These are phyloP conservation scores for Lonicera japonica DNA, from an alignment of 129 eudicot genomes.

Conservation along the genomic window DNA sequence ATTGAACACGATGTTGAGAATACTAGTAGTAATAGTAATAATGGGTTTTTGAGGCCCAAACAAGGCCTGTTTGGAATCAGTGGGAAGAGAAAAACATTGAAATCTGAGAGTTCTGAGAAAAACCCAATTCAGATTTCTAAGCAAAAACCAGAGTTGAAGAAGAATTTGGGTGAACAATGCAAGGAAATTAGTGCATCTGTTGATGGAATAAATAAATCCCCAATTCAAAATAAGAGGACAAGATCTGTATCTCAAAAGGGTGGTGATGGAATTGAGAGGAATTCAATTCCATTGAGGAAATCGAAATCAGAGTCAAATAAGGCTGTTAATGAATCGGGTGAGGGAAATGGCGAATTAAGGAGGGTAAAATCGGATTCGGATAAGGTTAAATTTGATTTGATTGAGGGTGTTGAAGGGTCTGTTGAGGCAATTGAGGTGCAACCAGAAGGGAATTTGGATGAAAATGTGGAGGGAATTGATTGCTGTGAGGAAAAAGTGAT, in stretches of 20 bases:
- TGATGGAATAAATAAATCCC: conserved; percentile 38
- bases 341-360: conserved; percentile 18
- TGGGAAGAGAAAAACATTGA: conserved; percentile 80
- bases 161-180: conserved; percentile 31
- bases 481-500: conserved; percentile 48
- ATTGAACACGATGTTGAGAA: conserved; percentile 22
- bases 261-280: conserved; percentile 23
- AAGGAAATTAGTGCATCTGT: conserved; percentile 30
- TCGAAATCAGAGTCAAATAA: conserved; percentile 24
- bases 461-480: conserved; percentile 26
- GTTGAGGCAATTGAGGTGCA: conserved; percentile 16
- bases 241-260: conserved; percentile 8
- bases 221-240: conserved; percentile 22
- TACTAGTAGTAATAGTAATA: not conserved
- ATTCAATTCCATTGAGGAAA: conserved; percentile 26
- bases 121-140: conserved; percentile 52
- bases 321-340: conserved; percentile 8
- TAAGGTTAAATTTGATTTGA: not conserved
- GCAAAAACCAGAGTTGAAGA: conserved; percentile 39
- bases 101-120: conserved; percentile 40
- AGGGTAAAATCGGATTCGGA: conserved; percentile 11
- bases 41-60: conserved; percentile 31
- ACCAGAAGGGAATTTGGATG: conserved; percentile 18
- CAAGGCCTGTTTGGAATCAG: conserved; percentile 29
- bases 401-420: conserved; percentile 14